These are phyloP conservation scores for Globisporangium emineosum DNA, from an alignment of 352 stramenopile species.

Conservation along the genomic window DNA sequence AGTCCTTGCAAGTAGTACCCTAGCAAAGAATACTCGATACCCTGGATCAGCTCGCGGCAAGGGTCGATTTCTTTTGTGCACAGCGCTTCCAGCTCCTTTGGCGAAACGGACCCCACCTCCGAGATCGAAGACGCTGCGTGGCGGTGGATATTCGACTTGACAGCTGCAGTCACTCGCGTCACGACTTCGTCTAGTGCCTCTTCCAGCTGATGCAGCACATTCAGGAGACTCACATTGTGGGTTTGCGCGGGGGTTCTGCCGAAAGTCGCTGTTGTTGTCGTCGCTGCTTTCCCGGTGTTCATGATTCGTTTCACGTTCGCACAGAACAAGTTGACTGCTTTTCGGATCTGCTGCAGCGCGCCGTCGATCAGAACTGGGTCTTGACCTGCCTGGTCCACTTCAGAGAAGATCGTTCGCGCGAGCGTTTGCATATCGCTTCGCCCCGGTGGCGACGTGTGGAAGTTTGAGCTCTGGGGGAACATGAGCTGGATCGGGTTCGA, in stretches of 20 bases:
- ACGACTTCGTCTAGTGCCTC: constrained; percentile 57
- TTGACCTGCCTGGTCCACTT: constrained; percentile 62
- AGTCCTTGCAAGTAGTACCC: constrained; percentile 73
- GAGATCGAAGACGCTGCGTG: background rate
- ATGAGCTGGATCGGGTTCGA: constrained; percentile 83
- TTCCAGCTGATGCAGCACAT: constrained; percentile 60
- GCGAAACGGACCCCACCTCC: constrained; percentile 7
- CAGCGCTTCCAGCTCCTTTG: constrained; percentile 40
- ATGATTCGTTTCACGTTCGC: constrained; percentile 71
- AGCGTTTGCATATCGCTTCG: constrained; percentile 84
- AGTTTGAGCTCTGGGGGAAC: constrained; percentile 83
- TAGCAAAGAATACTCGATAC: constrained; percentile 59
- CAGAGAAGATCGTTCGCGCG: constrained; percentile 62
- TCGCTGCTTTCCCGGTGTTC: constrained; percentile 53
- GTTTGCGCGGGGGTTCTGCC: constrained; percentile 62
- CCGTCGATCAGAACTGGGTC: constrained; percentile 58
- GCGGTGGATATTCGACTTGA: constrained; percentile 9
- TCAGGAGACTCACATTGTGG: constrained; percentile 80
- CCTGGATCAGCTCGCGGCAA: constrained; percentile 46
- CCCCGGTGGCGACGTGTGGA: constrained; percentile 76
- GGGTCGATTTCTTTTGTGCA: constrained; percentile 36
- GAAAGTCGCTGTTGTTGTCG: constrained; percentile 42
- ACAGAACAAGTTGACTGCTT: constrained; percentile 66
- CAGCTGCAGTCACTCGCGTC: constrained; percentile 31
- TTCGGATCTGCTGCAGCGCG: constrained; percentile 57